Percentiles rank a stretch among this genome's conserved stretches.
These are phyloP conservation scores for Flaveria bidentis DNA, from an alignment of 129 eudicot species.

Conservation along the genomic window DNA sequence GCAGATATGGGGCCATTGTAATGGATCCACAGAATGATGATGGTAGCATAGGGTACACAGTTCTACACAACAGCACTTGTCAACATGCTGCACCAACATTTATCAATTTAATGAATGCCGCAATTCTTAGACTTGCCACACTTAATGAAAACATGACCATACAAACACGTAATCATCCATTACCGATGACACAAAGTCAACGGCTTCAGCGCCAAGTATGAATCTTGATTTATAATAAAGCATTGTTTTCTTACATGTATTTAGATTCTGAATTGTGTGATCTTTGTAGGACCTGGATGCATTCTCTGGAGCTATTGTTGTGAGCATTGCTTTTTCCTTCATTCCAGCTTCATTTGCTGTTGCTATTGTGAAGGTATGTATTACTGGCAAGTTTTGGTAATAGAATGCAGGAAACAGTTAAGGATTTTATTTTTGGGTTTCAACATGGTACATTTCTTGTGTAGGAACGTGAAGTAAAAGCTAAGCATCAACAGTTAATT, in stretches of 20 bases:
- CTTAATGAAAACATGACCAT: slow-evolving; percentile 76
- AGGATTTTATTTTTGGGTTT: slow-evolving; percentile 4
- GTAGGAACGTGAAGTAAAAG: slow-evolving; percentile 98
- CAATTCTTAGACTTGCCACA: slow-evolving; percentile 85
- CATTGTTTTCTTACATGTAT: slow-evolving; percentile 1
- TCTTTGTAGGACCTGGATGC: slow-evolving; percentile 91
- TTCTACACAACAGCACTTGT: slow-evolving; percentile 92
- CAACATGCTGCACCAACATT: slow-evolving; percentile 98
- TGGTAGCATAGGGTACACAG: slow-evolving; percentile 85
- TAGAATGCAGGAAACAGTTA: not conserved
- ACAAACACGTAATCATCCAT: slow-evolving; percentile 88
- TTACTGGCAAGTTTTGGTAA: slow-evolving; percentile 12
- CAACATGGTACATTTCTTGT: slow-evolving; percentile 24
- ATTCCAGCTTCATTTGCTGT: slow-evolving; percentile 98
- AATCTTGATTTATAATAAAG: not conserved
- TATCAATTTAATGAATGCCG: slow-evolving; percentile 83
- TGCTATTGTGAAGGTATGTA: slow-evolving; percentile 83
- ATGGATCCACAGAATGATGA: slow-evolving; percentile 74
- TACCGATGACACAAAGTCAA: slow-evolving; percentile 90
- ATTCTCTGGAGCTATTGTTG: slow-evolving; percentile 78
- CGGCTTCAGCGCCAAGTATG: slow-evolving; percentile 83
- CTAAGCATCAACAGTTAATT: slow-evolving; percentile 94
- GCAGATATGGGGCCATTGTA: slow-evolving; percentile 92
- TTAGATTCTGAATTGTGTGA: slow-evolving; percentile 22
- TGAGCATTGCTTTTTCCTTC: slow-evolving; percentile 87